Evolutionary conservation across 352 stramenopile species (phyloP), one percentile per base, ranked within the genome.

Genomic region (Phytophthora crassamura): DNA sequence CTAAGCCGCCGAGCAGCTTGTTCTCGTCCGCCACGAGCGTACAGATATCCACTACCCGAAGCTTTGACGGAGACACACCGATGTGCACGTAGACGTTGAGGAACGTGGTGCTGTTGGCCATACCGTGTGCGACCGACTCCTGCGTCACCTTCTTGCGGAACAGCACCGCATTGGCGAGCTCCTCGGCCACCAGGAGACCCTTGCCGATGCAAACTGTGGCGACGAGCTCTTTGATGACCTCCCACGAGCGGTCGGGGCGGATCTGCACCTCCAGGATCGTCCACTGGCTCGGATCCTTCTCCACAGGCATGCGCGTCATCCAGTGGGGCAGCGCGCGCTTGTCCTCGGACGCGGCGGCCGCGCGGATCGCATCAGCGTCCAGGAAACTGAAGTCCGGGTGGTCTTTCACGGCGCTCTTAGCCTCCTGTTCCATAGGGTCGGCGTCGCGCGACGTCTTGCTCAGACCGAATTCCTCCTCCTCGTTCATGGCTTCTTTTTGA

Each of bases 391-490:
- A 93, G 56, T 91, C 85, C 11, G 81, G 78, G 22, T 93, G 85
- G 50, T 89, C 81, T 42, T 88, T 80, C 43, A 93, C 78, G 1
- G 69, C 72, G 28, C 71, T 78, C 20, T 74, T 60, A 11, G 22
- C 32, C 49, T 91, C 79, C n/a, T 81, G 60, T 51, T 89, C 84
- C 73, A 89, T 80, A n/a, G 81, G 82, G 56, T 91, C 84, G 28
- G 69, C 75, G 61, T 91, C 84, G 33, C 76, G 79, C 46, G 72
- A 67, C 49, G 69, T 72, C 62, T 85, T 84, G 70, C 67, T 77
- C 78, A 90, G 83, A 15, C 84, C 82, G 59, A 90, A 93, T 66
- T 93, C 84, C 41, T 93, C 81, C 46, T 90, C 84, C 36, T 86
- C 77, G 57, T 77, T 76, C 74, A 77, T 74, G 5, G 28, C 28